Conservation (phyloP, 1,139 yeast genomes). For the Candida tetrigidarum region DNA sequence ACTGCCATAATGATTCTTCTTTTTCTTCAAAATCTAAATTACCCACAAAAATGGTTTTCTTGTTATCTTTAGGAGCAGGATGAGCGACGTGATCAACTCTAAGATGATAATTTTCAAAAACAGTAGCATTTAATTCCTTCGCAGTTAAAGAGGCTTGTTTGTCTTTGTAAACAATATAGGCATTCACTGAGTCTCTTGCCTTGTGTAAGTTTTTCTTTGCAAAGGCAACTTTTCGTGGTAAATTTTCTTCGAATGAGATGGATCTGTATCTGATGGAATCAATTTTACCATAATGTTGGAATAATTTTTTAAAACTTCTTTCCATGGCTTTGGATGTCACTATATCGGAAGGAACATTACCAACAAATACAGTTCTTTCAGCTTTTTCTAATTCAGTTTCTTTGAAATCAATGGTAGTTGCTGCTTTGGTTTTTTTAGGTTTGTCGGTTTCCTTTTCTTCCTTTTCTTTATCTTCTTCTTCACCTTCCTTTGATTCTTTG, state of each 20-base stretch:
- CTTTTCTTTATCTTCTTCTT: slow-evolving; percentile 16
- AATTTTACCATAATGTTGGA: slow-evolving; percentile 61
- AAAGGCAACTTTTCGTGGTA: slow-evolving; percentile 93
- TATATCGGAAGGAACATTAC: slow-evolving; percentile 74
- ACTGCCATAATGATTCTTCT: slow-evolving; percentile 88
- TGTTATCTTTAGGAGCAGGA: slow-evolving; percentile 85
- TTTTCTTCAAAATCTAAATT: slow-evolving; percentile 91
- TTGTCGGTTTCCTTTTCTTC: slow-evolving; percentile 17
- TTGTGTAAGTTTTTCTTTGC: slow-evolving; percentile 79
- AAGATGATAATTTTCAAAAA: slow-evolving; percentile 74
- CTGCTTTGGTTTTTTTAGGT: slow-evolving; percentile 32
- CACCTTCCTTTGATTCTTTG: slow-evolving; percentile 20
- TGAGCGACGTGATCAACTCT: slow-evolving; percentile 93
- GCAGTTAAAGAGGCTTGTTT: slow-evolving; percentile 57
- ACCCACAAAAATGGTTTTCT: slow-evolving; percentile 88
- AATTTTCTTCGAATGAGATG: slow-evolving; percentile 83
- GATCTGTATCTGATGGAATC: slow-evolving; percentile 89
- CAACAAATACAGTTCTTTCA: slow-evolving; percentile 86
- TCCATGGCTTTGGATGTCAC: slow-evolving; percentile 65
- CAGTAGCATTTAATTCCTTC: slow-evolving; percentile 61
- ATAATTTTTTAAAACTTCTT: slow-evolving; percentile 66
- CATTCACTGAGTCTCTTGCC: slow-evolving; percentile 80
- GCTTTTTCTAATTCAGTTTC: slow-evolving; percentile 82
- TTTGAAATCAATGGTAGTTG: slow-evolving; percentile 53
- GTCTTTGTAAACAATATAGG: slow-evolving; percentile 78